A percentile compares a stretch with the other conserved stretches of the same genome.
phyloP scores from a whole-genome alignment of 306 rosid genomes.

The Dryas alaskensis region DNA sequence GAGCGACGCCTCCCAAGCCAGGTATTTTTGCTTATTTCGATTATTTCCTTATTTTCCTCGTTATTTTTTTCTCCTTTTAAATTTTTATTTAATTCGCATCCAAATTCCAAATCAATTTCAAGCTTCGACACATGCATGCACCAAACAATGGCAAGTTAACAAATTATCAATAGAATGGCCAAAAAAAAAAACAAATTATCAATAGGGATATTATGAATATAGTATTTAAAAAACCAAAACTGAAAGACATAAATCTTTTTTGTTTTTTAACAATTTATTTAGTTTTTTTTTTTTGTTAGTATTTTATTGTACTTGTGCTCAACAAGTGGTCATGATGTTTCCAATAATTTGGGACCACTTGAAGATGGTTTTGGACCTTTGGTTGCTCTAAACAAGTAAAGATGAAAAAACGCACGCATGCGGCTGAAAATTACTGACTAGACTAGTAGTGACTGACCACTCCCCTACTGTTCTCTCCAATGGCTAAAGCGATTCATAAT shows the following conservation, averaged over 20 bases:
- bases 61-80: slow-evolving; percentile 23
- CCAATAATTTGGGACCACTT: slow-evolving; percentile 55
- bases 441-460: too few species aligned
- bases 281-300: neutral
- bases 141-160: neutral
- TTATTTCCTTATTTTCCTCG: slow-evolving; percentile 1
- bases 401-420: neutral
- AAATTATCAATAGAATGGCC: neutral
- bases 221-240: neutral
- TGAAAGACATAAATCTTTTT: too few species aligned
- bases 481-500: too few species aligned
- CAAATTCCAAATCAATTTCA: too few species aligned
- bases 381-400: neutral
- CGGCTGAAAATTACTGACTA: neutral
- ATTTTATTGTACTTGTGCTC: neutral
- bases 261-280: neutral
- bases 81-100: slow-evolving; percentile 5
- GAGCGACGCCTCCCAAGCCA: slow-evolving; percentile 74
- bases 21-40: slow-evolving; percentile 35
- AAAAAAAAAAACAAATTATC: too few species aligned
- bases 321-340: slow-evolving; percentile 24
- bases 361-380: neutral
- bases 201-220: neutral
- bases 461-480: too few species aligned
- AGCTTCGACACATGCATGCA: neutral